Evolutionary conservation across 2,329 filamentous ascomycete genomes (phyloP), one percentile per base, ranked within the genome.

Genomic region (Sporothrix brasiliensis): DNA sequence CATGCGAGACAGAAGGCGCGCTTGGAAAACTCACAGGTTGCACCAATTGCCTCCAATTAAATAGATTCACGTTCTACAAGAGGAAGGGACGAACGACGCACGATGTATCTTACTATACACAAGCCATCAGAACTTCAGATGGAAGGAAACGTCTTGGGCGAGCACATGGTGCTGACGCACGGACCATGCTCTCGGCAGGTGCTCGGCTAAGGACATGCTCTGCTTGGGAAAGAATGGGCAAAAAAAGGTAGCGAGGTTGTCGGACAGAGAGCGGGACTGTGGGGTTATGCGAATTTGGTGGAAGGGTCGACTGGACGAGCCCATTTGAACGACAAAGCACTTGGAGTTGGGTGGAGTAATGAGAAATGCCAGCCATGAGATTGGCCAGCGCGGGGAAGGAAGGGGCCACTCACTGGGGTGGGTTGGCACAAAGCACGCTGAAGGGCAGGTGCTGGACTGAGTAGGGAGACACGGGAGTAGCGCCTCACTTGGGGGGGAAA

Each of bases 281-380:
- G 61, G 61, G 61, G 44, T 63, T 21, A 4, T 16, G 41, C 60
- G 39, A 14, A 9, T 21, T 47, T 27, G 19, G 27, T 52, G 60
- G n/a, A n/a, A 47, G 39, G 21, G 14, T 63, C 21, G 41, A 27
- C 44, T 63, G 39, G 44, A 21, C n/a, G 41, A 19, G 60, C 41
- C 13, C 60, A 63, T 63, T 63, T 47, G 60, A 30, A 27, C 27
- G 60, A 47, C 61, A 50, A 34, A 30, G 7, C 52, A 44, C n/a
- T 49, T 27, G 39, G 24, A 19, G 41, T 11, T 27, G 52, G 58
- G 73, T 69, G 72, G 72, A 71, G 70, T 73, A 74, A 73, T 74
- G 72, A 72, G 73, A 73, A 73, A 74, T 74, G 71, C 53, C 67
- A 58, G 53, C 63, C 70, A 61, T 44, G 16, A 73, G 73, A 74